Evolutionary conservation across 2,329 filamentous ascomycete genomes (phyloP).

Genomic region (Alternaria sp.): DNA sequence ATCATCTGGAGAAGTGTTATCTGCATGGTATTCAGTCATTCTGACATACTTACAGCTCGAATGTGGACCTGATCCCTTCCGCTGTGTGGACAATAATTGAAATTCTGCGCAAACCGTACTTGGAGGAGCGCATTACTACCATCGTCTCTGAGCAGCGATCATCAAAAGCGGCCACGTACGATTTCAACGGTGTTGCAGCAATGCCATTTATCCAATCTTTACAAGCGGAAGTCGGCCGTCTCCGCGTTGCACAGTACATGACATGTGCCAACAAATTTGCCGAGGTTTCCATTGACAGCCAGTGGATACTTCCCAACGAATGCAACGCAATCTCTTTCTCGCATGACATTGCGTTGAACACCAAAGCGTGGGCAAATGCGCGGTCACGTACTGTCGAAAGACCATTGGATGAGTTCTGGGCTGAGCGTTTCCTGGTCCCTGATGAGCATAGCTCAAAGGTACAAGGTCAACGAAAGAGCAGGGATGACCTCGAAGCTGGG

Average conservation of each 20-base stretch:
- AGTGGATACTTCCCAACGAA: slow-evolving; percentile 32
- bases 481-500: slow-evolving; percentile 9
- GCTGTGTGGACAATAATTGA: slow-evolving; percentile 42
- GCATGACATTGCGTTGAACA: slow-evolving; percentile 38
- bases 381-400: slow-evolving; percentile 26
- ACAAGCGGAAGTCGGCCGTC: slow-evolving; percentile 35
- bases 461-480: slow-evolving; percentile 5
- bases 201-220: slow-evolving; percentile 39
- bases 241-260: slow-evolving; percentile 29
- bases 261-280: slow-evolving; percentile 19
- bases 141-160: slow-evolving; percentile 22
- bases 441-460: slow-evolving; percentile 10
- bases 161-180: slow-evolving; percentile 21
- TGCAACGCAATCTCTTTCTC: slow-evolving; percentile 32
- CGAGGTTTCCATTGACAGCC: slow-evolving; percentile 32
- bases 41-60: slow-evolving; percentile 29
- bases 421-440: slow-evolving; percentile 36
- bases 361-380: slow-evolving; percentile 32
- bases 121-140: slow-evolving; percentile 27
- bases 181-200: slow-evolving; percentile 25
- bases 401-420: slow-evolving; percentile 41
- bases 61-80: slow-evolving; percentile 25
- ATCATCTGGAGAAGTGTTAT: background rate
- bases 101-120: slow-evolving; percentile 28
- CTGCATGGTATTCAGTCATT: background rate